phyloP scores from a whole-genome alignment of 2,329 filamentous ascomycete species.

The Dryadomyces quercus-mongolicae region DNA sequence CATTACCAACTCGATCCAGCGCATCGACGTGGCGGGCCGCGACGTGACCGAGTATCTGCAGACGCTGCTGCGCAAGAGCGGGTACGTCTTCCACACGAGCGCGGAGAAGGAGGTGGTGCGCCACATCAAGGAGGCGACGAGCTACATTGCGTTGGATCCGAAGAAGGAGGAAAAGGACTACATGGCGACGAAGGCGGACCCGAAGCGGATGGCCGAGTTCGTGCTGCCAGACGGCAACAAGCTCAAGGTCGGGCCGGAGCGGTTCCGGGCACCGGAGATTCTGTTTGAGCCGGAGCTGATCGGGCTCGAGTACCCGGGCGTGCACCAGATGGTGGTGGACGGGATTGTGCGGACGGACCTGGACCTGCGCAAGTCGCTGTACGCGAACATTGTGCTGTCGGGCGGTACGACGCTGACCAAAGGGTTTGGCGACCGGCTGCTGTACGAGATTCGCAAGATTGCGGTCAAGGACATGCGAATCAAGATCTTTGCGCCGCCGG shows the following conservation, averaged over 20 bases:
- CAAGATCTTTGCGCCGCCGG: slow-evolving; percentile 96
- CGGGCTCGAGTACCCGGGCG: slow-evolving; percentile 87
- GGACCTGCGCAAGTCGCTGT: slow-evolving; percentile 86
- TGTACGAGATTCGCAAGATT: slow-evolving; percentile 83
- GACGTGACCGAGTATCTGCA: slow-evolving; percentile 96
- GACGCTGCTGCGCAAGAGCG: slow-evolving; percentile 77
- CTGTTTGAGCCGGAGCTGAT: slow-evolving; percentile 97
- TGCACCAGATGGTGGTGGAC: slow-evolving; percentile 96
- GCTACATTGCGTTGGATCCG: slow-evolving; percentile 83
- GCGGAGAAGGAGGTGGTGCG: slow-evolving; percentile 99
- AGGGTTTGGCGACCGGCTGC: slow-evolving; percentile 85
- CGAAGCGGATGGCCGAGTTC: slow-evolving; percentile 75
- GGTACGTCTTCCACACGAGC: slow-evolving; percentile 92
- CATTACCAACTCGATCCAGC: slow-evolving; percentile 85
- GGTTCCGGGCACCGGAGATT: slow-evolving; percentile 93
- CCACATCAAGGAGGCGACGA: slow-evolving; percentile 88
- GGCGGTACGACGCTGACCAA: slow-evolving; percentile 93
- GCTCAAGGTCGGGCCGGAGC: slow-evolving; percentile 86
- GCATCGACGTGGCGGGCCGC: slow-evolving; percentile 90
- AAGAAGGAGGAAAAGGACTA: slow-evolving; percentile 95
- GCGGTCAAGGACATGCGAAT: slow-evolving; percentile 99
- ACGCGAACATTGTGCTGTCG: slow-evolving; percentile 93
- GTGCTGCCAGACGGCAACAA: slow-evolving; percentile 84
- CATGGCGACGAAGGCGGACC: slow-evolving; percentile 65
- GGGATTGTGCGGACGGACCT: slow-evolving; percentile 91